Base-by-base conservation (phyloP, 176 grass and related monocot species). In the Pontederia crassipes region DNA sequence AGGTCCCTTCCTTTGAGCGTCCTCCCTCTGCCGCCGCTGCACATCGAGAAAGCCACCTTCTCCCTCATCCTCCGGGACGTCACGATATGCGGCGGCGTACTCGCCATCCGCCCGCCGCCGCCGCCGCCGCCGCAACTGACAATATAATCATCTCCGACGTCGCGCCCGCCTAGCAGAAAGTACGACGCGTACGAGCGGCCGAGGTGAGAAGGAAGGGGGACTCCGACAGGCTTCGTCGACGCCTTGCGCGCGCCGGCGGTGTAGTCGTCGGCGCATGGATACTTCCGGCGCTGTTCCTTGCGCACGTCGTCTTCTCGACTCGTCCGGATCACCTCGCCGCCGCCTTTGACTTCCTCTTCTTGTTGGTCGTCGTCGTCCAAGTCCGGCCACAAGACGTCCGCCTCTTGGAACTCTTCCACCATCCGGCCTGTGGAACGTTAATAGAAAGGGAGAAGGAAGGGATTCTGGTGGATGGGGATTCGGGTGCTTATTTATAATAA, bases 1-100 rank as follows among this genome's bases (percentile, higher is more conserved):
- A 86, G 82, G 55, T 95, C 90, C n/a, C 80, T 71, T 18, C 78
- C 78, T 55, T 80, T 80, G 29, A 80, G 80, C 51, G 80, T 81
- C 62, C 80, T 58, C 15, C 82, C 86, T 14, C 79, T 73, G 9
- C 85, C 90, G 11, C 69, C 76, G 65, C 74, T 84, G 59, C 83
- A 64, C 58, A 77, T 71, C 68, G 81, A 86, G 12, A 81, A 62
- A 14, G 17, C 63, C 49, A 28, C 49, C 4, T 17, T 71, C 52
- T 28, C 65, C 56, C 67, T 48, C 58, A 79, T 55, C 46, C 82
- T 74, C 2, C 32, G 32, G 32, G 85, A 86, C 55, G 80, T 52
- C 49, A 86, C 68, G 59, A 95, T 55, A 74, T 89, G 90, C 15
- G 85, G 90, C 52, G 82, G 90, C 70, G 83, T 45, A 17, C 4